Conservation (phyloP, 2,329 filamentous ascomycete genomes). For the Diaporthe sp. region DNA sequence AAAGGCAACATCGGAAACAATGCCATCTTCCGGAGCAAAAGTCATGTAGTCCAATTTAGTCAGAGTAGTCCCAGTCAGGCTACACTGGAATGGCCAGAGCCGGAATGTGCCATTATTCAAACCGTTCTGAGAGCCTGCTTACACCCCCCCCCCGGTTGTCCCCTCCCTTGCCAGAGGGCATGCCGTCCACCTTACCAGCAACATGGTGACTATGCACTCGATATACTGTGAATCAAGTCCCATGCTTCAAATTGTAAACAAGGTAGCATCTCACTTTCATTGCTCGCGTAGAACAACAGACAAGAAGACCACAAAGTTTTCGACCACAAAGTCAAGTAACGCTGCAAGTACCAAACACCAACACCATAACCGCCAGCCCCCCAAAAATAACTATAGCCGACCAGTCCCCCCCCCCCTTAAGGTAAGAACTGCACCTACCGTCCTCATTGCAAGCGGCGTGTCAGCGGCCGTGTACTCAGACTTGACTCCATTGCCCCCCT, state of each 20-base stretch:
- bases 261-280: not conserved
- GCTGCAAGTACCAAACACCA: not conserved
- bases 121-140: not conserved
- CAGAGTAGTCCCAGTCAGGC: not conserved
- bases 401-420: not conserved
- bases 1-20: not conserved
- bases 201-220: not conserved
- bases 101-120: not conserved
- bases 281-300: not conserved
- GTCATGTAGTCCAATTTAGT: not conserved
- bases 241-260: not conserved
- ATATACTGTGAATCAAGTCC: not conserved
- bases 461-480: not conserved
- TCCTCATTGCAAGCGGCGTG: not conserved
- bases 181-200: not conserved
- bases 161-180: too few relatives aligned
- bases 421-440: not conserved
- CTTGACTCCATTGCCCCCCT: not conserved
- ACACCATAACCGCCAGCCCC: not conserved
- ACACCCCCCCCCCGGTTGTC: too few relatives aligned
- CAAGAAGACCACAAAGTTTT: not conserved
- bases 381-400: not conserved
- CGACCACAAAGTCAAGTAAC: not conserved
- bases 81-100: not conserved
- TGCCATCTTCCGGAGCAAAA: not conserved